phyloP scores from a whole-genome alignment of 2,329 filamentous ascomycete genomes.

The Aaosphaeria pasadenensis region DNA sequence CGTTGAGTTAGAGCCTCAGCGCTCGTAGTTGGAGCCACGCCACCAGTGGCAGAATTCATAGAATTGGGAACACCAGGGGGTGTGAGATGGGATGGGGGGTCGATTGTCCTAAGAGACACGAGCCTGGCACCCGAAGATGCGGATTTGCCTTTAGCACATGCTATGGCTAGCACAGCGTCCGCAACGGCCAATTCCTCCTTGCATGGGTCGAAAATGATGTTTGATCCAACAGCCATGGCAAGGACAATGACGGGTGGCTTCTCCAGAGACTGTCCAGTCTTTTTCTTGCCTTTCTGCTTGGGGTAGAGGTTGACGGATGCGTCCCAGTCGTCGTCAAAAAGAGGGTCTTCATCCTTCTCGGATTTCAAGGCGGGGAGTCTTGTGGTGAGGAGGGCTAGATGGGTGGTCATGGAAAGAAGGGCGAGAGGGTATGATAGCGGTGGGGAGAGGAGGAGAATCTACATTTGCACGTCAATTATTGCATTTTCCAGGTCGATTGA shows the following conservation, averaged over 20 bases:
- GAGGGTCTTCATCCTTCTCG: slow-evolving; percentile 88
- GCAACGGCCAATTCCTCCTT: slow-evolving; percentile 92
- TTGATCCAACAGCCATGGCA: slow-evolving; percentile 80
- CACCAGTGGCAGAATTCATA: slow-evolving; percentile 46
- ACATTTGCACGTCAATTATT: not conserved
- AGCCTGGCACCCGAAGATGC: slow-evolving; percentile 30
- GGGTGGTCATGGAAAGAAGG: slow-evolving; percentile 85
- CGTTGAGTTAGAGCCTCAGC: slow-evolving; percentile 44
- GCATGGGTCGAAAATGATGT: slow-evolving; percentile 90
- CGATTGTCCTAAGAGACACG: slow-evolving; percentile 47
- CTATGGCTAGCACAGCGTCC: slow-evolving; percentile 83
- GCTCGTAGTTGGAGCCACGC: slow-evolving; percentile 33
- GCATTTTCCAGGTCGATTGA: not conserved
- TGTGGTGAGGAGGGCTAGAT: slow-evolving; percentile 87
- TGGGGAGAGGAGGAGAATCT: slow-evolving; percentile 92
- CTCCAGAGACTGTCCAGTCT: slow-evolving; percentile 20
- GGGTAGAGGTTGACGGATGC: slow-evolving; percentile 76
- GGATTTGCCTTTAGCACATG: slow-evolving; percentile 52
- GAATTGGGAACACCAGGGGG: slow-evolving; percentile 47
- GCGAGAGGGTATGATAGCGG: slow-evolving; percentile 91
- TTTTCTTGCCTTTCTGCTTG: slow-evolving; percentile 32
- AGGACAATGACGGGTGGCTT: slow-evolving; percentile 87
- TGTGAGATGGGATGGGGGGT: slow-evolving; percentile 49
- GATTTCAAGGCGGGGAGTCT: slow-evolving; percentile 82
- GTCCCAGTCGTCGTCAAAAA: slow-evolving; percentile 98